Evolutionary conservation across 208 protist species (phyloP).

Genomic region (Histomonas meleagridis): DNA sequence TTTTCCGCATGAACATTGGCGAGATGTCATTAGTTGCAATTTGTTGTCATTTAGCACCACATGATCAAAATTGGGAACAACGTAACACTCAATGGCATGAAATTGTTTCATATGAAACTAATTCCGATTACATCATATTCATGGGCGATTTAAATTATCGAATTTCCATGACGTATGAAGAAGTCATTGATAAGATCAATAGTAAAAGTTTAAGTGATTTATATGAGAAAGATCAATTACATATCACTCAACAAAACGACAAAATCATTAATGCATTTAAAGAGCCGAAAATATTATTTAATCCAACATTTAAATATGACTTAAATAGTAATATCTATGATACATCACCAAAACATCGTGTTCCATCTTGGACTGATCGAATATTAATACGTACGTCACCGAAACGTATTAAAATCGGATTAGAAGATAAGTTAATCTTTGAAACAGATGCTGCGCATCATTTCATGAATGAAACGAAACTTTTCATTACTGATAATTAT

Average conservation of each 20-base stretch:
- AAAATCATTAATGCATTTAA: not conserved
- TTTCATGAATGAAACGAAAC: not conserved
- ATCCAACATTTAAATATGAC: constrained; percentile 11
- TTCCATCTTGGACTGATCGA: constrained; percentile 1
- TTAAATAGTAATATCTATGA: not conserved
- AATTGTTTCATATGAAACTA: not conserved
- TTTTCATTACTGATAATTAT: not conserved
- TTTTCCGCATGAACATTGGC: not conserved
- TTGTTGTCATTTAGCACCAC: not conserved
- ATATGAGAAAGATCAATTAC: not conserved
- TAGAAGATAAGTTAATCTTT: not conserved
- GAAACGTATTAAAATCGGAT: not conserved
- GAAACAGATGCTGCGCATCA: not conserved
- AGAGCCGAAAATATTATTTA: not conserved
- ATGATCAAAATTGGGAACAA: not conserved
- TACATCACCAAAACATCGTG: not conserved
- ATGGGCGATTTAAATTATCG: not conserved
- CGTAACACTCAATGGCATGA: not conserved
- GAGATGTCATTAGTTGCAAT: not conserved
- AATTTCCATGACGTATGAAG: not conserved
- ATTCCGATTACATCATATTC: not conserved
- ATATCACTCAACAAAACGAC: too few species aligned
- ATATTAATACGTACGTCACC: not conserved
- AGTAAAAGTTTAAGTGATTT: not conserved
- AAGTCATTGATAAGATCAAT: not conserved